These are phyloP conservation scores for Moesziomyces sp. DNA, from an alignment of 1,284 basidiomycete genomes.

Conservation along the genomic window DNA sequence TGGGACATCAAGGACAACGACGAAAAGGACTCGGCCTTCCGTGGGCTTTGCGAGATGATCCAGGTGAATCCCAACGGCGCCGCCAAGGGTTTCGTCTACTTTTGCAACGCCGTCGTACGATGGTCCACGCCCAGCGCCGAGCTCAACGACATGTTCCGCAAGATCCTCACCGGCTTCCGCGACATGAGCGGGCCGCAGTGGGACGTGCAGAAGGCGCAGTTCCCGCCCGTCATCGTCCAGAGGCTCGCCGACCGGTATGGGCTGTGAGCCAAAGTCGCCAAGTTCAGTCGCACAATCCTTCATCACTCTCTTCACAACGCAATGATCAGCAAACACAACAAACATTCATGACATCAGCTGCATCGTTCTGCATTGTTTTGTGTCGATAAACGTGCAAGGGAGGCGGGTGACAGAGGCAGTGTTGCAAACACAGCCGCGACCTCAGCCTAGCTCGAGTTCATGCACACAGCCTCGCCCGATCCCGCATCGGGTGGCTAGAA, in stretches of 20 bases:
- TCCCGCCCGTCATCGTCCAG: conserved; percentile 62
- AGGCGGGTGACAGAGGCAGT: too few species aligned
- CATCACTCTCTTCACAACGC: not conserved
- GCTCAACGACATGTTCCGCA: conserved; percentile 60
- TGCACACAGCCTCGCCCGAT: conserved; percentile 10
- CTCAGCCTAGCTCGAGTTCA: not conserved
- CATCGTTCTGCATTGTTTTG: too few species aligned
- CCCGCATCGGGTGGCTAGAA: too few species aligned
- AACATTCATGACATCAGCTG: too few species aligned
- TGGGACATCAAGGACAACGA: conserved; percentile 99
- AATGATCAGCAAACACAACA: not conserved
- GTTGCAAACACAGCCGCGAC: too few species aligned
- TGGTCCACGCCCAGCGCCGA: conserved; percentile 62
- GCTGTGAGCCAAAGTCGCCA: conserved; percentile 12
- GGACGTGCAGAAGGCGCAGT: conserved; percentile 61
- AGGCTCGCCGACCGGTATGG: conserved; percentile 58
- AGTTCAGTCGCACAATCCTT: too few species aligned
- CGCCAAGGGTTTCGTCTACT: conserved; percentile 65
- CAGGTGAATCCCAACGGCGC: conserved; percentile 81
- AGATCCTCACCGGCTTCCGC: conserved; percentile 84
- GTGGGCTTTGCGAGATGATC: conserved; percentile 95
- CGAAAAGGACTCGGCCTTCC: conserved; percentile 99
- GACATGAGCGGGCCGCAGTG: conserved; percentile 78
- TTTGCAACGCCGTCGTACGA: conserved; percentile 67
- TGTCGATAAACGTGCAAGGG: too few species aligned